These are phyloP conservation scores for Alternaria brassicae DNA, from an alignment of 2,329 filamentous ascomycete species.

Conservation along the genomic window DNA sequence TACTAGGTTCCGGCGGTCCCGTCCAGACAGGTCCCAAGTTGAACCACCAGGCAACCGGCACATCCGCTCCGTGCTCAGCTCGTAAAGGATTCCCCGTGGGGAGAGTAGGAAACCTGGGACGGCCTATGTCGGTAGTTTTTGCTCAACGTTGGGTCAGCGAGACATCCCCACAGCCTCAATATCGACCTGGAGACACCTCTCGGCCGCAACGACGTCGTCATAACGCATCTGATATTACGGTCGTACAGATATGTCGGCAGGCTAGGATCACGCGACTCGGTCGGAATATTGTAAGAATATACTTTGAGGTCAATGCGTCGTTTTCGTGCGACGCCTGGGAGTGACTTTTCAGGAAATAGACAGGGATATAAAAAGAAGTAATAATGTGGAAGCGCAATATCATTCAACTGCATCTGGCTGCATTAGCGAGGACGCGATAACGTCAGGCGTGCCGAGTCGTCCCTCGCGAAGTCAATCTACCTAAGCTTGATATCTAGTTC, in stretches of 20 bases:
- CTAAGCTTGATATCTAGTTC: slow-evolving; percentile 43
- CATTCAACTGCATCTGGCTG: slow-evolving; percentile 13
- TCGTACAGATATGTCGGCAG: slow-evolving; percentile 14
- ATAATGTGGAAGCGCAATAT: slow-evolving; percentile 10
- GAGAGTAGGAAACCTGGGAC: slow-evolving; percentile 5
- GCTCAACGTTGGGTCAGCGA: slow-evolving; percentile 13
- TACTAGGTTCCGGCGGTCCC: slow-evolving; percentile 14
- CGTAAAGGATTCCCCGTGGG: slow-evolving; percentile 17
- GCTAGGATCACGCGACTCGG: slow-evolving; percentile 15
- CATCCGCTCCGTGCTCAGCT: slow-evolving; percentile 13
- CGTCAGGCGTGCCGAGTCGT: slow-evolving; percentile 14
- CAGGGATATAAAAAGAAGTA: slow-evolving; percentile 20
- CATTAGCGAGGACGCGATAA: slow-evolving; percentile 24
- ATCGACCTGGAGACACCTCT: slow-evolving; percentile 9
- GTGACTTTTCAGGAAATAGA: slow-evolving; percentile 9
- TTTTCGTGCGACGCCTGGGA: slow-evolving; percentile 8
- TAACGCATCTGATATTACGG: slow-evolving; percentile 11
- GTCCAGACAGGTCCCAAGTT: slow-evolving; percentile 9
- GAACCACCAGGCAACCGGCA: slow-evolving; percentile 4
- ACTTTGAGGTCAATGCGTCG: slow-evolving; percentile 15
- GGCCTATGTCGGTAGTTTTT: slow-evolving; percentile 19
- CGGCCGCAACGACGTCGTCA: slow-evolving; percentile 10
- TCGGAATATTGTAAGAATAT: slow-evolving; percentile 18
- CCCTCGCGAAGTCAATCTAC: slow-evolving; percentile 29
- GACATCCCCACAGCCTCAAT: slow-evolving; percentile 6